Evolutionary conservation across 306 rosid species (phyloP), one percentile per base, ranked within the genome.

Genomic region (Crataegus laevigata): DNA sequence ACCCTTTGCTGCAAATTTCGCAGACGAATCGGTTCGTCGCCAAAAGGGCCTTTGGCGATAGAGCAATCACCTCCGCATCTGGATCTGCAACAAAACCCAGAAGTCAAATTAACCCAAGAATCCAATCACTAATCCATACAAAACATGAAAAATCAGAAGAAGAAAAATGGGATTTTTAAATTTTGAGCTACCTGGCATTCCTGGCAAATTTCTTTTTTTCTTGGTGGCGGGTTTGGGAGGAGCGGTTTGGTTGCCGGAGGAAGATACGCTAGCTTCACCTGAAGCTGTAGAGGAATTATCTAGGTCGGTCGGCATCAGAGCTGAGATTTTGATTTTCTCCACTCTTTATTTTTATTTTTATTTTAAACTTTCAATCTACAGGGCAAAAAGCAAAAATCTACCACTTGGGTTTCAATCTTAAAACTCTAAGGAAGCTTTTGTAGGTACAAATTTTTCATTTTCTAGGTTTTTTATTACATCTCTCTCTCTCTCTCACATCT

Each of bases 1-100:
- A 93, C 61, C 98, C 98, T 67, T 93, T 93, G 81, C 75, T 93
- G 86, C 98, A 93, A 60, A 93, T 93, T 85, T 93, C 98, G 19
- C 98, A 93, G 1, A 93, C 89, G 73, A 93, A 93, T 78, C 98
- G 83, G 70, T 93, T 93, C 6, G 97, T 93, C 3, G 98, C 96
- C 75, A 93, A 5, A 2, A 93, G 87, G 2, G 98, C 79, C 85
- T 85, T 93, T 21, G 98, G 98, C 14, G 98, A 93, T 79, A 93
- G 76, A 75, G 97, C 91, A 70, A 93, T 88, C 82, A 93, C 98
- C 80, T 93, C 98, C 25, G 98, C 98, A 42, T 88, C 97, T 67
- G 98, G 98, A 91, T 93, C 98, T 93, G 81, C 22, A 57, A 77
- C 28, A 57, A 65, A 14, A 28, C 51, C 11, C 75, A 29, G 29